Conservation (phyloP, 2,329 filamentous ascomycete genomes). For the Emergomyces orientalis region DNA sequence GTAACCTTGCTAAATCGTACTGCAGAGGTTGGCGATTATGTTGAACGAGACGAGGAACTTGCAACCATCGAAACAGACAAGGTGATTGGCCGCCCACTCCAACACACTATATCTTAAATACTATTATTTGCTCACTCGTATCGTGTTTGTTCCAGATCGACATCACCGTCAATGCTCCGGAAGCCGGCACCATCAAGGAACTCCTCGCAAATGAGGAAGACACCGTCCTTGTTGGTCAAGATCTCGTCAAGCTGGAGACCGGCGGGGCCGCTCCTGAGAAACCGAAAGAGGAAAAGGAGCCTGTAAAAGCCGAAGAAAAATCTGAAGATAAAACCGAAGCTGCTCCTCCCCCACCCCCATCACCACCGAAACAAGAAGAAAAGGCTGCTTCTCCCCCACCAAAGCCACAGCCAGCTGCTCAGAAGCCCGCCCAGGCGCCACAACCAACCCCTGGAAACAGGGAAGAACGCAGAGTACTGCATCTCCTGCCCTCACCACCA, state of each 20-base stretch:
- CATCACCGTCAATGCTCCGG: constrained; percentile 88
- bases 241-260: constrained; percentile 76
- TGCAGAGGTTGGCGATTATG: constrained; percentile 74
- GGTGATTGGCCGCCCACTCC: constrained; percentile 39
- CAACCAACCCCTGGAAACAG: constrained; percentile 54
- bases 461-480: constrained; percentile 70
- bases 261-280: constrained; percentile 45
- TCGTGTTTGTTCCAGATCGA: constrained; percentile 58
- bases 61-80: constrained; percentile 99
- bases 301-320: constrained; percentile 35
- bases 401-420: constrained; percentile 21
- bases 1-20: not conserved
- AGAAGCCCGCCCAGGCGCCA: constrained; percentile 17
- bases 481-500: not conserved
- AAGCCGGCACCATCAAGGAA: constrained; percentile 84
- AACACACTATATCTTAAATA: not conserved
- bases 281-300: constrained; percentile 46
- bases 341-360: constrained; percentile 17
- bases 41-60: constrained; percentile 94
- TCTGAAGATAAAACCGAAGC: constrained; percentile 16
- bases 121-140: not conserved
- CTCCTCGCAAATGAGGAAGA: constrained; percentile 88
- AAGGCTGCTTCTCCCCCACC: constrained; percentile 28
- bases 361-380: constrained; percentile 26
- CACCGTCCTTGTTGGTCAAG: constrained; percentile 88